Conservation (phyloP, 306 rosid species). For the Trichosanthes truncata region DNA sequence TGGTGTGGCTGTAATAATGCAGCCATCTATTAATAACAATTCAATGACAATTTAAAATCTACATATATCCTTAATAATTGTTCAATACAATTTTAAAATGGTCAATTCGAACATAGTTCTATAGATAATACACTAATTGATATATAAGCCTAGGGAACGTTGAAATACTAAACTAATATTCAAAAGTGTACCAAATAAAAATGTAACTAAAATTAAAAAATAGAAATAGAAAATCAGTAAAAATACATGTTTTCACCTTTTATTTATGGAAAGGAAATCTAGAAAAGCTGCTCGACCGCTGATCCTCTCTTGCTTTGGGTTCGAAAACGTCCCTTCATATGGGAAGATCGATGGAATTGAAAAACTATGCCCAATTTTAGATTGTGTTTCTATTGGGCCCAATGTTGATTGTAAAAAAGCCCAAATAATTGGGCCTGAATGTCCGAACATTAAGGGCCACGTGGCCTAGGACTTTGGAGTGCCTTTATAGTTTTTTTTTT, state of each 20-base stretch:
- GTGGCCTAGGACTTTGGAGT: not conserved
- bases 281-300: not conserved
- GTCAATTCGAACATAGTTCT: no score
- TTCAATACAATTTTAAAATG: no score
- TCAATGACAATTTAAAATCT: no score
- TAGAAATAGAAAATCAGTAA: no score
- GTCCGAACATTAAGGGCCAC: not conserved
- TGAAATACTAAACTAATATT: no score
- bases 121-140: no score
- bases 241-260: not conserved
- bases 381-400: not conserved
- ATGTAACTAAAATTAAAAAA: no score
- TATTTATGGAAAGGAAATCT: not conserved
- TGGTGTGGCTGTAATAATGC: no score
- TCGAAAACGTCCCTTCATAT: not conserved
- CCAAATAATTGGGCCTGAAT: not conserved
- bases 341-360: not conserved
- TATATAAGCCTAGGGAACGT: no score
- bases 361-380: not conserved
- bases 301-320: not conserved
- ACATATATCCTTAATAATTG: no score
- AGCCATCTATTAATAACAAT: no score
- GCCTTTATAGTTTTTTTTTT: not conserved
- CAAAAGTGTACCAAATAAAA: no score
- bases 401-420: not conserved